phyloP scores from a whole-genome alignment of 306 rosid species.

The Quercus ilex region DNA sequence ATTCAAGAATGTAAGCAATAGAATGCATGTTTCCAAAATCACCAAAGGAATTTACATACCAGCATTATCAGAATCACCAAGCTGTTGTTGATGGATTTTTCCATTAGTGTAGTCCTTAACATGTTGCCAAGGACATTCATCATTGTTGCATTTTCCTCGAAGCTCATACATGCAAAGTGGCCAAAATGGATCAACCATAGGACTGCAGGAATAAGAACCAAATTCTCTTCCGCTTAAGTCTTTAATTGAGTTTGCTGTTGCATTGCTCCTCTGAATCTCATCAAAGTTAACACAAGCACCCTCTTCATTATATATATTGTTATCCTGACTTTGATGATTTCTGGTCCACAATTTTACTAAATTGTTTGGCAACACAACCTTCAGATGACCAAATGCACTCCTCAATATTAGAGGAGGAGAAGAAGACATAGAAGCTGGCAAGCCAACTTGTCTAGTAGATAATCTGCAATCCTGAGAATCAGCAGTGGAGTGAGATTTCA shows the following conservation, averaged over 20 bases:
- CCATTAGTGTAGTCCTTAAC: constrained; percentile 50
- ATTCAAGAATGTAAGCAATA: constrained; percentile 18
- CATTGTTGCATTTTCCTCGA: constrained; percentile 98
- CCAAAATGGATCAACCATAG: constrained; percentile 76
- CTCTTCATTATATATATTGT: constrained; percentile 29
- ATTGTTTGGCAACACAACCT: constrained; percentile 31
- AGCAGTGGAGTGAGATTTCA: constrained; percentile 28
- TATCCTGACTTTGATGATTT: constrained; percentile 23
- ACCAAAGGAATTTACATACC: constrained; percentile 49
- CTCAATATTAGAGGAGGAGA: constrained; percentile 42
- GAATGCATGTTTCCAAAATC: constrained; percentile 1
- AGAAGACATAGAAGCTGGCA: constrained; percentile 24
- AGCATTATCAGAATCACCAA: constrained; percentile 37
- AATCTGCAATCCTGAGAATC: constrained; percentile 41
- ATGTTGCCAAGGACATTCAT: constrained; percentile 98
- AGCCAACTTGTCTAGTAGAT: constrained; percentile 29
- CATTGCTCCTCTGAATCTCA: constrained; percentile 31
- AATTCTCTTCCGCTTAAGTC: constrained; percentile 40
- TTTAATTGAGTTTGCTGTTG: constrained; percentile 26
- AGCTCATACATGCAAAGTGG: constrained; percentile 97
- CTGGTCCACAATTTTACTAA: constrained; percentile 32
- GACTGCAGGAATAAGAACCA: constrained; percentile 56
- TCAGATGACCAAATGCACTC: constrained; percentile 69
- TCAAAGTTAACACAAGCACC: constrained; percentile 30
- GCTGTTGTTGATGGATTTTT: constrained; percentile 32